Evolutionary conservation across 176 grass and related monocot species (phyloP).

Genomic region (Paspalum vaginatum): DNA sequence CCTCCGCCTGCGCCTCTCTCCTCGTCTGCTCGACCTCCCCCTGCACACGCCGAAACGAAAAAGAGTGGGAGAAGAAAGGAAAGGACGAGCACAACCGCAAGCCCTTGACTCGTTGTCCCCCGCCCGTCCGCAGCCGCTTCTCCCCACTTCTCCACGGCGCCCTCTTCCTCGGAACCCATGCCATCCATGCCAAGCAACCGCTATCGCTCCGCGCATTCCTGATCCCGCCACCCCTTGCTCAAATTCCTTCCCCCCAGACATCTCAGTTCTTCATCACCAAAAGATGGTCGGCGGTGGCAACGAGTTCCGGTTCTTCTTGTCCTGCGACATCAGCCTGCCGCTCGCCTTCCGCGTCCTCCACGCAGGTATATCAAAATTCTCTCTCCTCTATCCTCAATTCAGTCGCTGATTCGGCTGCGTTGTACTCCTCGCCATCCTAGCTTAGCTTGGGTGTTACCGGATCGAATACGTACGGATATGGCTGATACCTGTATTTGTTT

Average conservation of each 20-base stretch:
- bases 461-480: too few relatives aligned
- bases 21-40: background rate
- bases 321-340: constrained; percentile 87
- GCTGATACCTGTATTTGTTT: too few relatives aligned
- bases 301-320: constrained; percentile 86
- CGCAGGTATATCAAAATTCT: constrained; percentile 25
- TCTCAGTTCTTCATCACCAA: background rate
- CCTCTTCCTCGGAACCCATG: background rate
- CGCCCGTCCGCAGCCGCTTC: background rate
- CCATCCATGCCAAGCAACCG: background rate
- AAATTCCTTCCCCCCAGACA: too few relatives aligned
- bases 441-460: too few relatives aligned
- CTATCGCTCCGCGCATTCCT: background rate
- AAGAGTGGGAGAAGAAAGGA: background rate
- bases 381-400: background rate
- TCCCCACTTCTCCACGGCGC: background rate
- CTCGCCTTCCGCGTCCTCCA: constrained; percentile 74
- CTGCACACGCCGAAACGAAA: background rate
- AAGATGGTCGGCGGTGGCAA: constrained; percentile 41
- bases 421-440: background rate
- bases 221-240: background rate
- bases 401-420: background rate
- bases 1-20: too few relatives aligned
- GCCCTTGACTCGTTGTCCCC: background rate
- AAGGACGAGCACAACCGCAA: background rate